Conservation (phyloP, 768 basidiomycete genomes). For the Fibroporia radiculosa region DNA sequence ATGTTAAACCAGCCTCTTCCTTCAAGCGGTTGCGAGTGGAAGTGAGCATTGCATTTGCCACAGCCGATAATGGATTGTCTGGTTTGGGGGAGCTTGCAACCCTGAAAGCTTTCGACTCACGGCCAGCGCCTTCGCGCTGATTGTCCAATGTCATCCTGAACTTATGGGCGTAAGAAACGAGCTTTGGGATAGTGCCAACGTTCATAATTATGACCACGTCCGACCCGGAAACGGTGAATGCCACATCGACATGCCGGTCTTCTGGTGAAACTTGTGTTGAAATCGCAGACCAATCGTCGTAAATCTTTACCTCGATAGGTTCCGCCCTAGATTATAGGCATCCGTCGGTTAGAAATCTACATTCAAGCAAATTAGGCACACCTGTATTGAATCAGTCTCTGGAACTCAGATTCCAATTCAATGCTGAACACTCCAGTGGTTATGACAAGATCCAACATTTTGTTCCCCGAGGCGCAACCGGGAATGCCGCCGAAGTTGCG, state of each 20-base stretch:
- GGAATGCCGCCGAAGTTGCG: conserved; percentile 42
- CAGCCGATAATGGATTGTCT: conserved; percentile 73
- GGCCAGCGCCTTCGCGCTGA: conserved; percentile 69
- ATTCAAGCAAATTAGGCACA: conserved; percentile 26
- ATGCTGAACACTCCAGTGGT: conserved; percentile 64
- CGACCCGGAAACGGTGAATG: conserved; percentile 68
- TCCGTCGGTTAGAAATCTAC: neutral
- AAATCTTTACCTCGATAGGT: conserved; percentile 65
- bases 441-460: conserved; percentile 67
- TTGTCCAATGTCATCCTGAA: conserved; percentile 66
- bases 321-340: conserved; percentile 46
- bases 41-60: conserved; percentile 78
- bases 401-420: conserved; percentile 69
- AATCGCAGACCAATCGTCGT: conserved; percentile 73
- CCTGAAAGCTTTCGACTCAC: conserved; percentile 73
- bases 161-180: conserved; percentile 66
- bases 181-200: conserved; percentile 68
- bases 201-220: conserved; percentile 62
- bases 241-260: conserved; percentile 54
- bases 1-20: conserved; percentile 55
- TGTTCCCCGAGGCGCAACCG: conserved; percentile 25
- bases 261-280: conserved; percentile 31
- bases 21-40: conserved; percentile 67
- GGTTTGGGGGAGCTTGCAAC: conserved; percentile 65
- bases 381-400: conserved; percentile 70